phyloP scores from a whole-genome alignment of 1,284 basidiomycete species.

The Athelia sp. region DNA sequence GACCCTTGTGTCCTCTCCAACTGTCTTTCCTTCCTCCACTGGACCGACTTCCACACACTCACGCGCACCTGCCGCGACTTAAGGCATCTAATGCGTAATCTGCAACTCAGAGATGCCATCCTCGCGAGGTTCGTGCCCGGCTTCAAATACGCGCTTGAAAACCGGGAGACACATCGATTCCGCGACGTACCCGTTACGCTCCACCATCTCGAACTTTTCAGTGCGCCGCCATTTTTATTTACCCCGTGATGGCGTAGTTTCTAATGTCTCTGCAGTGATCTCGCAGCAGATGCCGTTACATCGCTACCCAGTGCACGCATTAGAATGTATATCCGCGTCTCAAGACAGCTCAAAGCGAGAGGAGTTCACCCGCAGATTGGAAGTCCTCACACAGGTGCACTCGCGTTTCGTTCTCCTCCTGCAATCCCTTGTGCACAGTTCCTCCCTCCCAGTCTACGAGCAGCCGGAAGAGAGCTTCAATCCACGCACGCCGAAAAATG shows the following conservation, averaged over 20 bases:
- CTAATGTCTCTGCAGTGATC: constrained; percentile 36
- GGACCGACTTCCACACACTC: constrained; percentile 52
- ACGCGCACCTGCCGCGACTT: constrained; percentile 42
- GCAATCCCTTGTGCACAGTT: constrained; percentile 64
- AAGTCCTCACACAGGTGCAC: constrained; percentile 51
- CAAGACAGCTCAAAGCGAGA: constrained; percentile 30
- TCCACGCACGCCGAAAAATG: constrained; percentile 18
- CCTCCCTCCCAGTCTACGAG: constrained; percentile 25
- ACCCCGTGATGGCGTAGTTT: constrained; percentile 6
- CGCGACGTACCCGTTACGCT: constrained; percentile 48
- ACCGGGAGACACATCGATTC: constrained; percentile 33
- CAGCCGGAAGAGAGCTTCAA: constrained; percentile 12
- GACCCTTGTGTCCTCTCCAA: constrained; percentile 37
- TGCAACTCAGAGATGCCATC: constrained; percentile 43
- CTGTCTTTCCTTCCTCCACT: constrained; percentile 40
- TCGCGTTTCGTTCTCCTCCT: constrained; percentile 70
- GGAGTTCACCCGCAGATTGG: constrained; percentile 33
- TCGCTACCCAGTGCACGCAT: constrained; percentile 51
- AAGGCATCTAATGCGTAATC: constrained; percentile 37
- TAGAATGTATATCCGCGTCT: constrained; percentile 40
- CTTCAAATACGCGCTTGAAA: constrained; percentile 39
- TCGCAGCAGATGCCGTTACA: constrained; percentile 61
- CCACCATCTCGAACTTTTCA: constrained; percentile 52
- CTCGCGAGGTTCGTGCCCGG: constrained; percentile 57
- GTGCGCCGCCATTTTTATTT: constrained; percentile 36